Conservation (phyloP, 2,329 filamentous ascomycete genomes). For the Fonsecaea nubica region DNA sequence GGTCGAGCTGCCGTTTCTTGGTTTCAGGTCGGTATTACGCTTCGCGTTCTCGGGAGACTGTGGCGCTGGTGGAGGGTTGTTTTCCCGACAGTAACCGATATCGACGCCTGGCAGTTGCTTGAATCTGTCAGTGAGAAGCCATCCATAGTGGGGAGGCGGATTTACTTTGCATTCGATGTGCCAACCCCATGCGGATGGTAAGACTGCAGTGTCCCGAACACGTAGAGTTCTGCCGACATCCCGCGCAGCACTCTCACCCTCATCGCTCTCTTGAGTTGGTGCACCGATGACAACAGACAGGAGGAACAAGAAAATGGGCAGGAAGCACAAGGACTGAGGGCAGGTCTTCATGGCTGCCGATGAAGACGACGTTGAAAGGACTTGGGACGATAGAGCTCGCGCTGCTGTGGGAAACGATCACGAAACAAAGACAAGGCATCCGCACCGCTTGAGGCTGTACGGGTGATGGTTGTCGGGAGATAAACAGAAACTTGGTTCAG, state of each 20-base stretch:
- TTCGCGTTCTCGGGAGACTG: neutral
- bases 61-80: neutral
- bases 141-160: neutral
- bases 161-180: conserved; percentile 5
- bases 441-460: neutral
- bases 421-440: neutral
- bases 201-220: conserved; percentile 1
- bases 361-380: neutral
- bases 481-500: neutral
- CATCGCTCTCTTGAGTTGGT: conserved; percentile 4
- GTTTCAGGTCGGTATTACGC: neutral
- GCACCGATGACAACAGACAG: neutral
- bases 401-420: neutral
- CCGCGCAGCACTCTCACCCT: neutral
- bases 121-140: neutral
- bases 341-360: neutral
- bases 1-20: neutral
- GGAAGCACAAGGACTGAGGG: neutral
- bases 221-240: neutral
- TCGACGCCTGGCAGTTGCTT: conserved; percentile 5
- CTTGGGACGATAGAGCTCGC: neutral
- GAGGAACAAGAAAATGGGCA: neutral
- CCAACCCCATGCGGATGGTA: conserved; percentile 10
- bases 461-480: neutral
- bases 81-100: neutral